These are phyloP conservation scores for Aspergillus fumigatiaffinis DNA, from an alignment of 2,329 filamentous ascomycete genomes.

Conservation along the genomic window DNA sequence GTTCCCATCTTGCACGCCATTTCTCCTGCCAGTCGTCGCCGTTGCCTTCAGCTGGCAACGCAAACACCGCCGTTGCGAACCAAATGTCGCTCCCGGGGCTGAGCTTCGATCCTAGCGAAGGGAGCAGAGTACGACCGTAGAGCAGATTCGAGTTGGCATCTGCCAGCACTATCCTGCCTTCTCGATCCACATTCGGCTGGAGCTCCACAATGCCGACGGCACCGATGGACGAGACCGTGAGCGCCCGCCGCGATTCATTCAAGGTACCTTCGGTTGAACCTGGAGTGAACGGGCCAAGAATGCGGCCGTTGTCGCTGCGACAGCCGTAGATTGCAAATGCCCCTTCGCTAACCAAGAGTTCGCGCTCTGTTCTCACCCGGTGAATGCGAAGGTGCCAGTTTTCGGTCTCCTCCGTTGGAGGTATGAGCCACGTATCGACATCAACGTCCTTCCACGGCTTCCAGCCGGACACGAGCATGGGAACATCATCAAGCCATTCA, in stretches of 20 bases:
- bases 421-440: constrained; percentile 36
- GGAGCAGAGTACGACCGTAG: constrained; percentile 67
- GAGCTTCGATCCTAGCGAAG: constrained; percentile 63
- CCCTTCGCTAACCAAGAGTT: constrained; percentile 69
- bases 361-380: constrained; percentile 43
- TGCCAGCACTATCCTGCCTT: constrained; percentile 65
- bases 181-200: constrained; percentile 36
- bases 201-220: constrained; percentile 51
- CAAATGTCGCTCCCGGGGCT: constrained; percentile 56
- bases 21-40: constrained; percentile 24
- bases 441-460: constrained; percentile 60
- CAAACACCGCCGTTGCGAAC: constrained; percentile 70
- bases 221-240: constrained; percentile 48
- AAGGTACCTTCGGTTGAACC: constrained; percentile 41
- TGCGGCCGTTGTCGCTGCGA: constrained; percentile 55
- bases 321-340: constrained; percentile 66
- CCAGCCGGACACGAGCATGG: constrained; percentile 67
- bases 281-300: constrained; percentile 43
- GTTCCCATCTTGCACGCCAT: constrained; percentile 61
- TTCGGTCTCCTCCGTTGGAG: constrained; percentile 27
- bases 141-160: constrained; percentile 77
- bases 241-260: constrained; percentile 30
- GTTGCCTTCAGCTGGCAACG: constrained; percentile 54
- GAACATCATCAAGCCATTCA: constrained; percentile 50
- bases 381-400: constrained; percentile 42